Percentiles rank a stretch among this genome's conserved stretches.
phyloP scores from a whole-genome alignment of 1,139 yeast genomes.

The Magnusiomyces magnusii region DNA sequence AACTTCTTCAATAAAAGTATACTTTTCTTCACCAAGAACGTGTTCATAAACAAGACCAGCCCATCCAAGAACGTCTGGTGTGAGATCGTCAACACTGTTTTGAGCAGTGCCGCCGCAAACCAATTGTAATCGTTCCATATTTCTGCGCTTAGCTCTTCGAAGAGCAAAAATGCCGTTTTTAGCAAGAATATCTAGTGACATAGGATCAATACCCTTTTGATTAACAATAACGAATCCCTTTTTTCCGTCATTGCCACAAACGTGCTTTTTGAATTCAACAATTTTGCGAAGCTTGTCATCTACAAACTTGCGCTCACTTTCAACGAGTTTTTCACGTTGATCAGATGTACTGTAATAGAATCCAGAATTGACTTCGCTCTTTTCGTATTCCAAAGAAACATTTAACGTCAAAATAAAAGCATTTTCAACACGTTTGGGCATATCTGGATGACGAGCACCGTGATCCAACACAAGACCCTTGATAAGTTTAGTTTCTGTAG shows the following conservation, averaged over 20 bases:
- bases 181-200: conserved; percentile 92
- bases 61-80: conserved; percentile 78
- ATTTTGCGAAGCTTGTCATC: conserved; percentile 90
- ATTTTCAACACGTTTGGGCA: conserved; percentile 84
- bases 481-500: conserved; percentile 74
- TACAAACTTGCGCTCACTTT: conserved; percentile 88
- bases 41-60: conserved; percentile 92
- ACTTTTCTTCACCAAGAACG: conserved; percentile 94
- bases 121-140: conserved; percentile 96
- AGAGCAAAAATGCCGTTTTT: conserved; percentile 89
- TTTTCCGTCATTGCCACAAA: conserved; percentile 66
- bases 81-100: conserved; percentile 89
- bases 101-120: conserved; percentile 98
- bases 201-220: conserved; percentile 98
- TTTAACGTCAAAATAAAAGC: conserved; percentile 82
- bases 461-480: conserved; percentile 94
- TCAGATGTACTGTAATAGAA: conserved; percentile 93
- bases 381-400: conserved; percentile 94
- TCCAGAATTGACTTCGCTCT: conserved; percentile 96
- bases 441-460: conserved; percentile 99
- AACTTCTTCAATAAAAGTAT: conserved; percentile 90
- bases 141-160: conserved; percentile 97
- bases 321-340: conserved; percentile 92
- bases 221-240: conserved; percentile 90
- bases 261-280: conserved; percentile 85